These are phyloP conservation scores for Dipteronia sinensis DNA, from an alignment of 345 rosid genomes.

Conservation along the genomic window DNA sequence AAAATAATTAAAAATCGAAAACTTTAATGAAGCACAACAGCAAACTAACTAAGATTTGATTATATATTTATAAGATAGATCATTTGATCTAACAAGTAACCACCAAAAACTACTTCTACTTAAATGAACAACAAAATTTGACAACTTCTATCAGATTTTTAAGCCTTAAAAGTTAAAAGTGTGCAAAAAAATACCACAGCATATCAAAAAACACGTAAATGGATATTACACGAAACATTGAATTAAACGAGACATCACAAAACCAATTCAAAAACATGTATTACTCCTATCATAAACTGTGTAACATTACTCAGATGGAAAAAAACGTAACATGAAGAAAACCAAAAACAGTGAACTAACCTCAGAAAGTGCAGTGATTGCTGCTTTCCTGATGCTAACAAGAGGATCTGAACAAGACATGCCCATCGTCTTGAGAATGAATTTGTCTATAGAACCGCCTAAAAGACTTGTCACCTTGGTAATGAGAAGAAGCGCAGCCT, in stretches of 20 bases:
- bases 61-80: too few relatives aligned
- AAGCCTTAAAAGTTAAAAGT: neutral
- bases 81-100: too few relatives aligned
- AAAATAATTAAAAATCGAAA: too few relatives aligned
- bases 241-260: too few relatives aligned
- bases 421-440: conserved; percentile 73
- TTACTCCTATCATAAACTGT: neutral
- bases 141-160: neutral
- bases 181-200: neutral
- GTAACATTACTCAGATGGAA: neutral
- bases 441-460: conserved; percentile 64
- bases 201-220: neutral
- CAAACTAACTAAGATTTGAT: too few relatives aligned
- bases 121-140: too few relatives aligned
- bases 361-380: conserved; percentile 86
- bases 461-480: conserved; percentile 65
- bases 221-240: neutral
- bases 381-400: conserved; percentile 90
- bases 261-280: too few relatives aligned
- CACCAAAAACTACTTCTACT: too few relatives aligned
- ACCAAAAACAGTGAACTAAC: conserved; percentile 37
- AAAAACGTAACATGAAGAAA: conserved; percentile 8
- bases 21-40: too few relatives aligned
- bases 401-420: conserved; percentile 94
- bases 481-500: conserved; percentile 75